Base-by-base conservation (phyloP, 2,329 filamentous ascomycete genomes). In the Epichloe bromicola region DNA sequence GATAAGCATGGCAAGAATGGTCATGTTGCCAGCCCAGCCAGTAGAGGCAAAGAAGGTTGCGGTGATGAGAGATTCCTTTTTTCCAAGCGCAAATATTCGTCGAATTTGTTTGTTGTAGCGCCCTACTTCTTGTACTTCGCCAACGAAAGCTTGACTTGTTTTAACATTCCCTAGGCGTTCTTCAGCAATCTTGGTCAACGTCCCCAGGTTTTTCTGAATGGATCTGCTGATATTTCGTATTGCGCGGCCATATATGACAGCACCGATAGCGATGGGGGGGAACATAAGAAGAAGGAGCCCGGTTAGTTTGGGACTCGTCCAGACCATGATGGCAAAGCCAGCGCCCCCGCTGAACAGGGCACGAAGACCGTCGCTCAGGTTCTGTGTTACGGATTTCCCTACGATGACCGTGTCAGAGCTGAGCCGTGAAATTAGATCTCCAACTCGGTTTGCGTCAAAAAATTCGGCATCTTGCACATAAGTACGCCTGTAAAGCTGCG, bases 381-480 rank as follows among this genome's bases (percentile, higher is more conserved):
- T 98, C 64, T 97, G 91, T 0, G 93, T 98, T 57, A 98, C 95
- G 61, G 89, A 95, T 70, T 98, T 98, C 63, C 91, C 93, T 50
- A 98, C 93, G 62, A 98, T 94, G 62, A 97, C 88, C 1, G 93
- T 96, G 66, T 98, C 94, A 2, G 90, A 95, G 61, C 91, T 90
- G 44, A 98, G 80, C 38, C 94, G 85, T 38, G 91, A 97, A 62
- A 98, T 96, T 59, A 98, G 73, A 65, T 98, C 93, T 65, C 93
- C 93, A 26, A 96, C 90, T 26, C 93, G 80, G 70, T 98, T 98
- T 39, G 93, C 93, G 65, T 98, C 93, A 63, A 98, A 98, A 71
- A 98, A 98, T 63, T 97, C 93, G 53, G 93, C 93, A 66, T 98
- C 93, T 66, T 98, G 93, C n/a, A 93, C 78, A 60, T 94, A 95